A percentile compares a stretch with the other conserved stretches of the same genome.
phyloP scores from a whole-genome alignment of 2,329 filamentous ascomycete genomes.

The Sodiomyces alkalinus region DNA sequence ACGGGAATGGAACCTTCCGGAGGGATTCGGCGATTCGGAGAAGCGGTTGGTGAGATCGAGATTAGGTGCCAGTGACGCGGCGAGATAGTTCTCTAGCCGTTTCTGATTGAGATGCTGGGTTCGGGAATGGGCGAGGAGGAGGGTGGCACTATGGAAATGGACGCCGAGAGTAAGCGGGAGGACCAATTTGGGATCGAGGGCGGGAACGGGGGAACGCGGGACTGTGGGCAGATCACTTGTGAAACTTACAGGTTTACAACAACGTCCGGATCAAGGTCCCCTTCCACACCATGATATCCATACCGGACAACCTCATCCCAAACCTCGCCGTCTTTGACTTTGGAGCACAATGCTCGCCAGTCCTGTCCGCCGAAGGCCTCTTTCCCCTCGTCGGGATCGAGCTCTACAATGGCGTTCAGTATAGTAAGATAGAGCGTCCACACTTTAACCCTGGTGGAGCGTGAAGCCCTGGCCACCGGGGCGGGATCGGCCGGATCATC shows the following conservation, averaged over 20 bases:
- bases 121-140: conserved; percentile 79
- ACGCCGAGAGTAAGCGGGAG: too few species aligned
- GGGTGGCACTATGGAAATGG: conserved; percentile 51
- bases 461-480: conserved; percentile 65
- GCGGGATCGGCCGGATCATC: conserved; percentile 39
- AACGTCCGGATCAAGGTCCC: conserved; percentile 86
- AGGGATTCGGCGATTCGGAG: conserved; percentile 24
- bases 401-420: conserved; percentile 76
- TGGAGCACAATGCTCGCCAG: conserved; percentile 69
- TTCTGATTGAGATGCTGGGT: conserved; percentile 75
- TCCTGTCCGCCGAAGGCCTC: conserved; percentile 70
- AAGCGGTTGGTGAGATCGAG: conserved; percentile 57
- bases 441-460: conserved; percentile 78
- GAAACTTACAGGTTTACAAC: conserved; percentile 65
- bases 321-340: conserved; percentile 77
- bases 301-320: conserved; percentile 86
- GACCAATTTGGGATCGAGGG: too few species aligned
- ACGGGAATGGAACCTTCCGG: conserved; percentile 19
- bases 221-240: too few species aligned
- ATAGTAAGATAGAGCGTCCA: conserved; percentile 96
- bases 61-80: conserved; percentile 56
- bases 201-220: not conserved
- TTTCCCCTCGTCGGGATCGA: conserved; percentile 83
- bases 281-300: conserved; percentile 78
- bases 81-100: conserved; percentile 77